Base-by-base conservation (phyloP, 345 rosid genomes). In the Anastatica hierochuntica region DNA sequence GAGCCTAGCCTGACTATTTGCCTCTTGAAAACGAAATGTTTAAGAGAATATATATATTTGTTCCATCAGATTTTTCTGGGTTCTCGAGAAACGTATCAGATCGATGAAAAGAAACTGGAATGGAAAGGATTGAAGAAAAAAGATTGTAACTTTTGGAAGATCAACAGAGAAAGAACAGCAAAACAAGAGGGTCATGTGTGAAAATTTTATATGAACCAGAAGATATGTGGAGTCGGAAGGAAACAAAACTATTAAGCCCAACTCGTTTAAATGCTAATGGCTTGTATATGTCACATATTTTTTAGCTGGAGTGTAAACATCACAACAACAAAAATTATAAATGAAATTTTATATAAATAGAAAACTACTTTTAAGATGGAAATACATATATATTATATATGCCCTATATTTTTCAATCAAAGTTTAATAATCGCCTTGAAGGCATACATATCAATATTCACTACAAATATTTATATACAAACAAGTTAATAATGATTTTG, bases 381-480 rank as follows among this genome's bases (percentile, higher is more conserved):
- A 43, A 41, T 14, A 26, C 8, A 49, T 9, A 21, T 37, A 43
- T 26, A 5, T 26, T 14, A n/a, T 17, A 34, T 18, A n/a, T n/a
- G n/a, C n/a, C n/a, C n/a, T n/a, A n/a, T n/a, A n/a, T n/a, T n/a
- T n/a, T n/a, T n/a, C n/a, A n/a, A 50, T 58, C 29, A 43, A 15
- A 35, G 29, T 43, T 43, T 39, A 43, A 37, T 36, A 27, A 17
- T 66, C 29, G 60, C 64, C 54, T 34, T 10, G 5, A 58, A 20
- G 59, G 21, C 49, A 43, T 34, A 14, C 7, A 50, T 21, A 37
- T 43, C 5, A 14, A 21, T 57, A 49, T 43, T 43, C 52, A 57
- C 45, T 57, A 65, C 46, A 13, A 58, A 35, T 43, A 7, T 43
- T 52, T 43, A 35, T 50, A 35, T 65, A 57, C 53, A 57, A 14